Evolutionary conservation across 495 filamentous ascomycete species (phyloP).

Genomic region (Hypoxylon rickii): DNA sequence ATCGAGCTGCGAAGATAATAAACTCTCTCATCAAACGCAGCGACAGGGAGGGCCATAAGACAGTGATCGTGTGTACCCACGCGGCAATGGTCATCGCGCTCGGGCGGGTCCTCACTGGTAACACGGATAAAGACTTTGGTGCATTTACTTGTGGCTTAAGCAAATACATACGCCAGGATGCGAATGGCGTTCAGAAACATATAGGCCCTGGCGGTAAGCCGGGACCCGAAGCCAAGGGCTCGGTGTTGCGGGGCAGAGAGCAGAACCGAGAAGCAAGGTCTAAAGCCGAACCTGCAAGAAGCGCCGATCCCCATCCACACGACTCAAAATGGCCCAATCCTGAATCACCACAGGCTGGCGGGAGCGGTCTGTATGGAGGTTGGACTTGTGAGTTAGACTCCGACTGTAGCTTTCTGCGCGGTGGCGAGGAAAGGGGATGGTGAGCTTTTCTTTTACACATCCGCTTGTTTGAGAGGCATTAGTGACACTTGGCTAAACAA

Average conservation of each 20-base stretch:
- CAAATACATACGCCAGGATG: conserved; percentile 47
- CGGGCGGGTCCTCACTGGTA: conserved; percentile 76
- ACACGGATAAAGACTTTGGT: conserved; percentile 75
- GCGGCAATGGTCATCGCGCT: conserved; percentile 86
- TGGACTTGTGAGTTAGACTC: conserved; percentile 83
- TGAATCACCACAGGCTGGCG: conserved; percentile 59
- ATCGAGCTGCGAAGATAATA: conserved; percentile 74
- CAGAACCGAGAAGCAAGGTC: conserved; percentile 32
- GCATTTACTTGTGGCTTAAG: conserved; percentile 86
- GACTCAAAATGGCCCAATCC: conserved; percentile 48
- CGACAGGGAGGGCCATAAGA: conserved; percentile 65
- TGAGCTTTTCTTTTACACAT: conserved; percentile 51
- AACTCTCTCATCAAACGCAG: conserved; percentile 69
- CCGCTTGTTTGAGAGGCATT: conserved; percentile 21
- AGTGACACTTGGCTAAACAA: conserved; percentile 27
- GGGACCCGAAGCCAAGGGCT: neutral
- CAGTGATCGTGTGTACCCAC: conserved; percentile 86
- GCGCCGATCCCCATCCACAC: conserved; percentile 38
- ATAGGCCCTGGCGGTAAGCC: neutral
- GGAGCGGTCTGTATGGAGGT: conserved; percentile 73
- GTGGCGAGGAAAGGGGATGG: conserved; percentile 89
- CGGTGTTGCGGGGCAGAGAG: conserved; percentile 25
- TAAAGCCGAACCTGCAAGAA: conserved; percentile 36
- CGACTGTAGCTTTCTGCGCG: conserved; percentile 77
- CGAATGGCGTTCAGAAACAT: neutral